A percentile compares a stretch with the other conserved stretches of the same genome.
phyloP scores from a whole-genome alignment of 2,329 filamentous ascomycete genomes.

The Pseudogymnoascus sp. region DNA sequence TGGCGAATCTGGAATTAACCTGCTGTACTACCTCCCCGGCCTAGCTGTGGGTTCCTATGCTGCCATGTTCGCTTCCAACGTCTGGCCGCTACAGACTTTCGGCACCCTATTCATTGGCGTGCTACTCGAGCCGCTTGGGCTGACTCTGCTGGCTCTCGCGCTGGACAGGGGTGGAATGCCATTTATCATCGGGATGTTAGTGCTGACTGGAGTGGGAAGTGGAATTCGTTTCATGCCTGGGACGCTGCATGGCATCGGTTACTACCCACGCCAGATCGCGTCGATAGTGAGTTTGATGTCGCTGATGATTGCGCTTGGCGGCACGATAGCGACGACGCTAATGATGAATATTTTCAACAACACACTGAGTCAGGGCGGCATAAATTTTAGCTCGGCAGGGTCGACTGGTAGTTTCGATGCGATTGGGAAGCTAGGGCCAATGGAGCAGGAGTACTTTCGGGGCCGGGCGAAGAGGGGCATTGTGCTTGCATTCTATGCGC shows the following conservation, averaged over 20 bases:
- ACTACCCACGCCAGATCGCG: slow-evolving; percentile 50
- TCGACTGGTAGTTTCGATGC: slow-evolving; percentile 29
- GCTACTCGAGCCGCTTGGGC: slow-evolving; percentile 48
- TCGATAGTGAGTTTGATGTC: slow-evolving; percentile 51
- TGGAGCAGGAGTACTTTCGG: slow-evolving; percentile 32
- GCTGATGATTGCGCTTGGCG: slow-evolving; percentile 54
- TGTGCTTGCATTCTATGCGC: slow-evolving; percentile 56
- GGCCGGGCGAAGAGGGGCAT: slow-evolving; percentile 46
- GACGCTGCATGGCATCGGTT: slow-evolving; percentile 51
- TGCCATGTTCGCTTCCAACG: slow-evolving; percentile 52
- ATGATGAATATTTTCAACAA: slow-evolving; percentile 66
- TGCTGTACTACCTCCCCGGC: slow-evolving; percentile 58
- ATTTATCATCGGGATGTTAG: slow-evolving; percentile 59
- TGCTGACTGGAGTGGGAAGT: slow-evolving; percentile 52
- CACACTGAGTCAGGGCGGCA: slow-evolving; percentile 16
- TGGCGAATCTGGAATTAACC: slow-evolving; percentile 45
- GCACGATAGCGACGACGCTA: slow-evolving; percentile 55
- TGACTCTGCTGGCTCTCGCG: slow-evolving; percentile 50
- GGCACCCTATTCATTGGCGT: slow-evolving; percentile 48
- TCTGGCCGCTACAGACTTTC: slow-evolving; percentile 54
- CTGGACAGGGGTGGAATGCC: slow-evolving; percentile 40
- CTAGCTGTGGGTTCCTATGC: slow-evolving; percentile 50
- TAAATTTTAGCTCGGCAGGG: slow-evolving; percentile 28
- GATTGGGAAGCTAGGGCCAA: slow-evolving; percentile 30
- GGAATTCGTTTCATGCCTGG: slow-evolving; percentile 57